Conservation (phyloP, 495 filamentous ascomycete species). For the Neohortaea acidophila region DNA sequence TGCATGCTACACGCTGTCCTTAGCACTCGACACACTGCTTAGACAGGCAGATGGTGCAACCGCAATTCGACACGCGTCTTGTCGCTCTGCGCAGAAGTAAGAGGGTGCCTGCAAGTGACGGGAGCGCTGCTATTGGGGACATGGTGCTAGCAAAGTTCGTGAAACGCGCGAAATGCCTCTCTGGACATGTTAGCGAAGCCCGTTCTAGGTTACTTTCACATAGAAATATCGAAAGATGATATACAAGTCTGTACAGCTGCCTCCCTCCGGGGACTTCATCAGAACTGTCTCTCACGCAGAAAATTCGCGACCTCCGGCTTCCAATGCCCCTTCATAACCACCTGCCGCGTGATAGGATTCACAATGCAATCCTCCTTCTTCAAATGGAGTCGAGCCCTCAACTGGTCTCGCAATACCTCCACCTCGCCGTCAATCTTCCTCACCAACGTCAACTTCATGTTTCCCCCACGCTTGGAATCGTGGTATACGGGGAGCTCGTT, state of each 20-base stretch:
- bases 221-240: no score
- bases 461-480: constrained; percentile 58
- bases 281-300: constrained; percentile 19
- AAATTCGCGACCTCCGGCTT: constrained; percentile 16
- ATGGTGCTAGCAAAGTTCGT: no score
- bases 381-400: constrained; percentile 23
- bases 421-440: constrained; percentile 58
- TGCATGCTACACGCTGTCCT: background rate
- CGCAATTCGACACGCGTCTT: no score
- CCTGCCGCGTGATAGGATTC: constrained; percentile 27
- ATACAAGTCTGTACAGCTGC: no score
- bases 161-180: no score
- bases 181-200: no score
- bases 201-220: no score
- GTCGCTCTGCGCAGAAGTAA: no score
- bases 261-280: no score
- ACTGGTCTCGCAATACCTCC: constrained; percentile 23
- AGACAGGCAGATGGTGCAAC: background rate
- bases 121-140: no score
- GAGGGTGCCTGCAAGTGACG: no score
- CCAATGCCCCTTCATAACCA: constrained; percentile 22
- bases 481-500: constrained; percentile 71
- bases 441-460: constrained; percentile 55
- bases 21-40: background rate
- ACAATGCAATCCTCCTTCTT: constrained; percentile 23